Evolutionary conservation across 208 protist genomes (phyloP).

Genomic region (Trypanosoma platydactyli): DNA sequence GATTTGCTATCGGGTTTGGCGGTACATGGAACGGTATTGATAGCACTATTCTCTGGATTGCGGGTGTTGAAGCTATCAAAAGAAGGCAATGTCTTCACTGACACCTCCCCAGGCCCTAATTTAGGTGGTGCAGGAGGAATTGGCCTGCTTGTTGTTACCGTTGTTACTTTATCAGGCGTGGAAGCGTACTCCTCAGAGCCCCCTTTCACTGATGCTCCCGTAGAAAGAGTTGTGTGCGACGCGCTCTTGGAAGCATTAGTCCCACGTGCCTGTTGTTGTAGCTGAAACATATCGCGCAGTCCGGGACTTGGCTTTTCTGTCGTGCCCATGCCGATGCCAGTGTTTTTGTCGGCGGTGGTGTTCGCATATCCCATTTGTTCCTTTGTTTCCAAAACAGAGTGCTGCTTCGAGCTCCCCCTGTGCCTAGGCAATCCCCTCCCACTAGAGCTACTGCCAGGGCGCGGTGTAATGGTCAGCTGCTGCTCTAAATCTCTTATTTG

Average conservation of each 20-base stretch:
- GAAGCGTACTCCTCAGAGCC: neutral
- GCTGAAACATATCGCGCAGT: constrained; percentile 26
- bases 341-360: constrained; percentile 33
- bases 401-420: constrained; percentile 11
- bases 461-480: constrained; percentile 20
- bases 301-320: constrained; percentile 19
- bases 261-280: neutral
- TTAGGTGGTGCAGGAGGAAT: neutral
- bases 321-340: constrained; percentile 42
- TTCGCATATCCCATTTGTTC: constrained; percentile 22
- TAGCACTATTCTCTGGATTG: neutral
- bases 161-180: constrained; percentile 1
- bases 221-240: neutral
- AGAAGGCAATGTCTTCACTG: neutral
- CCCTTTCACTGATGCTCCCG: neutral
- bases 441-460: constrained; percentile 9
- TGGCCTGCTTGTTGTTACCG: neutral
- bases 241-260: neutral
- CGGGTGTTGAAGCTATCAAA: neutral
- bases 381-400: neutral
- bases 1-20: neutral
- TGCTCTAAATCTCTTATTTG: constrained; percentile 31
- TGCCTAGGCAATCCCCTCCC: neutral
- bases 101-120: neutral
- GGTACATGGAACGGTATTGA: neutral